phyloP scores from a whole-genome alignment of 2,329 filamentous ascomycete species.

The Chaetomium globosum region DNA sequence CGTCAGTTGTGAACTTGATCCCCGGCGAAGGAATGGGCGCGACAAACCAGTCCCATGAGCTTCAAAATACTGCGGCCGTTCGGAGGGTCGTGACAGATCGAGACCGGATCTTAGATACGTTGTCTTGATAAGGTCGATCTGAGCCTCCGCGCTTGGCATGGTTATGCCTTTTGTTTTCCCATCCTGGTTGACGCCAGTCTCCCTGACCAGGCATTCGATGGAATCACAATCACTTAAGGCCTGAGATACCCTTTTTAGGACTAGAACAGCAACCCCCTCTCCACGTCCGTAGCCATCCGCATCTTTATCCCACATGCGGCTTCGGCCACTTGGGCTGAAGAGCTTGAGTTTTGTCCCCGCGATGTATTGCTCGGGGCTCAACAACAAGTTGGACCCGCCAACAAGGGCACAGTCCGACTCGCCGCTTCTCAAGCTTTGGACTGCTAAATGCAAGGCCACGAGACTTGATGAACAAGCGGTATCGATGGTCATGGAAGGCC shows the following conservation, averaged over 20 bases:
- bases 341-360: conserved; percentile 32
- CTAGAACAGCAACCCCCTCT: conserved; percentile 52
- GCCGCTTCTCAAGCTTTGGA: too few species aligned
- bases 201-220: conserved; percentile 49
- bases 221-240: conserved; percentile 47
- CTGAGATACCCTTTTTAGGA: conserved; percentile 50
- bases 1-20: too few species aligned
- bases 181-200: conserved; percentile 50
- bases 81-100: conserved; percentile 33
- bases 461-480: too few species aligned
- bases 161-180: conserved; percentile 51
- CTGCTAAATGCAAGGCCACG: too few species aligned
- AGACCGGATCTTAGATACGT: conserved; percentile 48
- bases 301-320: conserved; percentile 48
- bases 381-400: too few species aligned
- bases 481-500: too few species aligned
- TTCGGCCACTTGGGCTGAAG: conserved; percentile 44
- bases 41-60: conserved; percentile 44
- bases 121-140: conserved; percentile 45
- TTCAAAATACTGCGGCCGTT: conserved; percentile 45
- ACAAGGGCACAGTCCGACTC: too few species aligned
- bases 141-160: conserved; percentile 48
- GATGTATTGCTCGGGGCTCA: too few species aligned
- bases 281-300: conserved; percentile 58
- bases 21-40: too few species aligned